phyloP scores from a whole-genome alignment of 129 eudicot genomes.

The Helianthus annuus region HanXRQr2.0-SUNRISE NC_035445.2:95322053-95322552 shows the following conservation, averaged over 20 bases:
- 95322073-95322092: constrained; percentile 90
- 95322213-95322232: constrained; percentile 87
- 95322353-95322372: constrained; percentile 99
- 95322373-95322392: not conserved
- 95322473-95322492: constrained; percentile 97
- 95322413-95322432: not conserved
- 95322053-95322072: constrained; percentile 94
- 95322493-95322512: constrained; percentile 97
- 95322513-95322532: constrained; percentile 98
- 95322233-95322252: constrained; percentile 1
- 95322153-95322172: constrained; percentile 99
- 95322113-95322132: constrained; percentile 93
- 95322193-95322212: constrained; percentile 92
- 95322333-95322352: constrained; percentile 93
- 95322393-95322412: constrained; percentile 6
- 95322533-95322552: constrained; percentile 89
- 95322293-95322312: constrained; percentile 98
- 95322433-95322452: constrained; percentile 54
- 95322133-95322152: constrained; percentile 80
- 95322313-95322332: constrained; percentile 92
- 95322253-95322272: not conserved
- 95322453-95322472: constrained; percentile 94
- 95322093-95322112: constrained; percentile 97
- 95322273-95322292: not conserved
- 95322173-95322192: constrained; percentile 99